Base-by-base conservation (phyloP, 2,329 filamentous ascomycete species). In the Phialemoniopsis sp. region DNA sequence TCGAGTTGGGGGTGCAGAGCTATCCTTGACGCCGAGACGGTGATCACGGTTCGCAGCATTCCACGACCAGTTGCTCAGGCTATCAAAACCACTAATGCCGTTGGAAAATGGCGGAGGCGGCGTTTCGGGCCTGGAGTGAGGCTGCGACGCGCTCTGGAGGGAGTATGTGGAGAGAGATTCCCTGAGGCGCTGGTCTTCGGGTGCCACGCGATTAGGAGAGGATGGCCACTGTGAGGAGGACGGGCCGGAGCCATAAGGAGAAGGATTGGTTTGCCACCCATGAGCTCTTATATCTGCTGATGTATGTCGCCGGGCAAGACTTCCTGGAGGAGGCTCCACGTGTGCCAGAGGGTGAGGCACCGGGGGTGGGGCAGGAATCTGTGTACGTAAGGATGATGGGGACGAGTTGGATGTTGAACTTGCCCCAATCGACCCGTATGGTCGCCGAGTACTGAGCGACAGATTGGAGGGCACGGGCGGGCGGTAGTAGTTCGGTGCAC, bases 281-380 rank as follows among this genome's bases (percentile, higher is more conserved):
- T 89, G 85, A 52, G 90, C 85, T 38, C 93, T 84, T 51, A 98
- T 97, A 58, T 98, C 93, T 42, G 93, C 93, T 30, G 90, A 91
- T 2, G 93, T 98, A 63, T 98, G 93, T 45, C 91, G 80, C 46
- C 91, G 82, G 33, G 82, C 78, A 34, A 95, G 72, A 52, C 81
- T 89, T 41, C 80, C 76, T 29, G 82, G 80, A 28, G 80, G 76
- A 18, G 76, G 72, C 50, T 82, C 73, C 26, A 78, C 30, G 63
- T 72, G 46, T 72, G 73, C 37, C 38, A 61, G 38, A 12, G 55
- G 54, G 63, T 71, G 60, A 54, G 70, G 62, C 14, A 34, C 37
- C 12, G 64, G 66, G 40, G 82, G 82, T n/a, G 80, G 78, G 13
- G 81, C 78, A 10, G 82, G 76, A 13, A 68, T 66, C 49, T 80